A percentile compares a stretch with the other conserved stretches of the same genome.
phyloP scores from a whole-genome alignment of 2,329 filamentous ascomycete species.

The Ilyonectria robusta region DNA sequence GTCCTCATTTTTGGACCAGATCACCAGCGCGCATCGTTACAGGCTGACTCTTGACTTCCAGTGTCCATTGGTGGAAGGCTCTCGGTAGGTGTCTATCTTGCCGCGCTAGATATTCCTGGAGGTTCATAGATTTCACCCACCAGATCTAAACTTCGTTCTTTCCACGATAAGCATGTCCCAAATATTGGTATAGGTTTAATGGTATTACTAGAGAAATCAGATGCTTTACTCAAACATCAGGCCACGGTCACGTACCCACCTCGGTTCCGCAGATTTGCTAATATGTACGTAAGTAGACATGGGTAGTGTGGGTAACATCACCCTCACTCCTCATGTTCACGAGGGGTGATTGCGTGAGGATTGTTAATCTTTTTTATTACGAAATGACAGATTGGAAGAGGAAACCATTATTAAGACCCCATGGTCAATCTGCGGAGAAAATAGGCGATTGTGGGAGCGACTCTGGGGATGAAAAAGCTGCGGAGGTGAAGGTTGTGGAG shows the following conservation, averaged over 20 bases:
- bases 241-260: background rate
- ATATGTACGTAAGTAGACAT: background rate
- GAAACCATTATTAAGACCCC: constrained; percentile 8
- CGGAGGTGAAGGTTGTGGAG: background rate
- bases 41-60: too few species aligned
- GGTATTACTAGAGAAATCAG: background rate
- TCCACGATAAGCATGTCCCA: background rate
- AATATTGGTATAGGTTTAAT: background rate
- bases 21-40: too few species aligned
- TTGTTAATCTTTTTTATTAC: constrained; percentile 5
- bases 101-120: too few species aligned
- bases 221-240: background rate
- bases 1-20: too few species aligned
- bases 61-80: too few species aligned
- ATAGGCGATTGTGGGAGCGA: background rate
- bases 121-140: background rate
- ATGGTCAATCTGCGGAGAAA: constrained; percentile 5
- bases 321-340: background rate
- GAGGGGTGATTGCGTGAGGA: background rate
- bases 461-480: background rate
- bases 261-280: background rate
- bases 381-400: constrained; percentile 7
- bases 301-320: background rate
- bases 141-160: background rate
- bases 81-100: too few species aligned